These are phyloP conservation scores for Polymyxa betae DNA, from an alignment of 208 protist genomes.

Conservation along the genomic window DNA sequence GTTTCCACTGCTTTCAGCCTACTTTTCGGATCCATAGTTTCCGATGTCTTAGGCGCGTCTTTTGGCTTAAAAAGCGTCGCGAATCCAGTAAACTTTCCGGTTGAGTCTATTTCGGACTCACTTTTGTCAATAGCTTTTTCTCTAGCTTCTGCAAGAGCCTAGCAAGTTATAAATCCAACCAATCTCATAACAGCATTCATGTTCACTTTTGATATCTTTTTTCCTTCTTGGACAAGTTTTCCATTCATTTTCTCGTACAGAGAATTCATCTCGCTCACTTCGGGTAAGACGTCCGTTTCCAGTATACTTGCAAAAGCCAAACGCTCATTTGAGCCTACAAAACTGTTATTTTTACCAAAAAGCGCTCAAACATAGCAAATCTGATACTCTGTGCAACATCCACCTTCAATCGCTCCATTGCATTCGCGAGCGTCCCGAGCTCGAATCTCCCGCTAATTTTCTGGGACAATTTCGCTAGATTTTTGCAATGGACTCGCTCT, in stretches of 20 bases:
- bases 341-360: neutral
- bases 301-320: neutral
- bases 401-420: neutral
- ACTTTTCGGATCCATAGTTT: neutral
- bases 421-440: constrained; percentile 11
- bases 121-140: neutral
- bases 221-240: constrained; percentile 1
- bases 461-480: constrained; percentile 3
- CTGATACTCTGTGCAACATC: constrained; percentile 18
- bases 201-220: neutral
- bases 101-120: neutral
- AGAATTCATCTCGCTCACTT: neutral
- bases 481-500: constrained; percentile 13
- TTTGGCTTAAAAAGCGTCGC: constrained; percentile 9
- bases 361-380: neutral
- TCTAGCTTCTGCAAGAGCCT: neutral
- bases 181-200: neutral
- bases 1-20: neutral
- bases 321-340: constrained; percentile 19
- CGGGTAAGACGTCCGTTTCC: constrained; percentile 35
- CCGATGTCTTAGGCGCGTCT: neutral
- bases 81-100: neutral
- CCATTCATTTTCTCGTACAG: constrained; percentile 54
- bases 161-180: neutral
- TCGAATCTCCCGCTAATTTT: neutral